phyloP scores from a whole-genome alignment of 257 asterid species.

The Fraxinus americana region DNA sequence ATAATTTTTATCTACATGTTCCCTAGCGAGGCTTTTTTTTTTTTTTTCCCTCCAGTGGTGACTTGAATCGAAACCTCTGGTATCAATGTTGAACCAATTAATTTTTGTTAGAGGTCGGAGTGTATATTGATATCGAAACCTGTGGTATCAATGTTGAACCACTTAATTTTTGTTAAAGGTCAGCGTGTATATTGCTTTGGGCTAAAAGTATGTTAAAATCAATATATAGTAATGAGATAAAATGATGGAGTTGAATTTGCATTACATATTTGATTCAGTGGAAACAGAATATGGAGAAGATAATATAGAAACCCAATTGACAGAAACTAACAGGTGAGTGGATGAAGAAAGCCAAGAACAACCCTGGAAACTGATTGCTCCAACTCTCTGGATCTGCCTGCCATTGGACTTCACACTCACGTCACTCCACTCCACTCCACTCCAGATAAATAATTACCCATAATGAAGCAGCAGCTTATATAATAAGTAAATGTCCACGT shows the following conservation, averaged over 20 bases:
- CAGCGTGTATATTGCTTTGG: no score
- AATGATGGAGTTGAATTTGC: not conserved
- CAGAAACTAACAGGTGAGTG: not conserved
- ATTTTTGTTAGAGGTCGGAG: no score
- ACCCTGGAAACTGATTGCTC: not conserved
- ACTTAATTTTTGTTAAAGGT: no score
- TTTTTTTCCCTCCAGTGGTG: no score
- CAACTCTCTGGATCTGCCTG: not conserved
- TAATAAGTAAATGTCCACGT: constrained; percentile 6
- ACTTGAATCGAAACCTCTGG: not conserved
- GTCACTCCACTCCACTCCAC: no score
- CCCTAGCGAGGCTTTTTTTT: no score
- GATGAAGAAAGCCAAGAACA: not conserved
- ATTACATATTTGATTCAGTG: not conserved
- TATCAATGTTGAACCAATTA: not conserved
- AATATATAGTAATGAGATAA: not conserved
- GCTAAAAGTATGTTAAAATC: no score
- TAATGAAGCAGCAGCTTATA: constrained; percentile 8
- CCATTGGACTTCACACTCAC: constrained; percentile 11
- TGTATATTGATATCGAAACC: not conserved
- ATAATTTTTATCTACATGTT: no score
- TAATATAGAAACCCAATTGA: not conserved
- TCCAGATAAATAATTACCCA: not conserved
- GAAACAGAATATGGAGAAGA: not conserved
- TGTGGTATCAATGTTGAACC: not conserved